Evolutionary conservation across 768 basidiomycete species (phyloP), one percentile per base, ranked within the genome.

Genomic region (Suillus sp.): DNA sequence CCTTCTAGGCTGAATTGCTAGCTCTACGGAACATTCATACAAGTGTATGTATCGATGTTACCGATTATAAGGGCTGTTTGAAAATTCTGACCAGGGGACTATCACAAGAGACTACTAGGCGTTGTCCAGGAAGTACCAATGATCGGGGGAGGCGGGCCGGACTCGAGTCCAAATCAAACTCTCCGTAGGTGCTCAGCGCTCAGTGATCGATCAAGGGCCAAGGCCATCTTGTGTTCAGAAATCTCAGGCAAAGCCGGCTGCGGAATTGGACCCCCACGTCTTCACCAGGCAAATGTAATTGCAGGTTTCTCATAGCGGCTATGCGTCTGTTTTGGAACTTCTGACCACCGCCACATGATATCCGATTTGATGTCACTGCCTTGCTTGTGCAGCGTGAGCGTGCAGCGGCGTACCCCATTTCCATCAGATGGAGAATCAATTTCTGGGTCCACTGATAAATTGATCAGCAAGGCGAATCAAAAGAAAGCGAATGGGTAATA

Each of bases 401-500:
- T 27, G n/a, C 63, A 56, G 9, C 55, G 43, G 3, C 38, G 56
- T 11, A 25, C 18, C 20, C 38, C 56, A 30, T 18, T 27, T 57
- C 56, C 25, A 38, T 57, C 56, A 40, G 56, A 30, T 30, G 11
- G 37, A 30, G 6, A 40, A 30, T 57, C 14, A 4, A 18, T 11
- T 20, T 57, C 14, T 30, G 54, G 69, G 22, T 43, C 64, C 27
- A 51, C 60, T 43, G 45, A 71, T 74, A 45, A 59, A 62, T 13
- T 48, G 9, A 40, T 40, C 8, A 45, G 48, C 61, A 62, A 65
- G 47, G 20, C 2, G 43, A 64, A 58, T 8, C 53, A 22, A 47
- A 58, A 30, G 25, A 30, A 57, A 59, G 30, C 7, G 25, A 40
- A 30, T 25, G 14, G 40, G 56, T 58, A 34, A 40, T n/a, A 85